Evolutionary conservation across 2,329 filamentous ascomycete species (phyloP), one percentile per base, ranked within the genome.

Genomic region (Leptosphaerulina australis): DNA sequence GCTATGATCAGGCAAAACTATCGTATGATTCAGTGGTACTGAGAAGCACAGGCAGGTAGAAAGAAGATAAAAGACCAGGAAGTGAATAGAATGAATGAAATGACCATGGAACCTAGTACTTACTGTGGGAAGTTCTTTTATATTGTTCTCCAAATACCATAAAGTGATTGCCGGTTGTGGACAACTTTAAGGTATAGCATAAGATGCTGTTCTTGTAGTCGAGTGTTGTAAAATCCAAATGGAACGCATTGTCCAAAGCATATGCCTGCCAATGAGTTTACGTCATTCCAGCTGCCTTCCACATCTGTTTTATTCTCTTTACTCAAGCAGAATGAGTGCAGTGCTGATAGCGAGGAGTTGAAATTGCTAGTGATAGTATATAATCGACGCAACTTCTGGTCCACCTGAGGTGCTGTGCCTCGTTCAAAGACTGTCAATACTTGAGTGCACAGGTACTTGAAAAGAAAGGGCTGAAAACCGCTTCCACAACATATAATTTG

Each of bases 401-500:
- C 25, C 3, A 25, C 21, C 6, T 26, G 4, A 4, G 34, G 17
- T 9, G 12, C n/a, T 14, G 18, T 5, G 5, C n/a, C 24, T 5
- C n/a, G 20, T 14, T 37, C 48, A 17, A 25, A 25, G 12, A 37
- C 37, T 45, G 59, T 60, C 36, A 56, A 65, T 4, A 59, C 59
- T 36, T 62, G 54, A 2, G 64, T 44, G 25, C 64, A 64, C 37
- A 53, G 44, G 11, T 60, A 56, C 39, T 58, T 63, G 9, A 67
- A 36, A 10, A 62, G 5, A 62, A 59, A 35, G 64, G 52, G 33
- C 57, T 60, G 14, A 71, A 59, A 48, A 71, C 67, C 6, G 67
- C 67, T 40, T 72, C 66, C 2, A 66, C 67, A n/a, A 66, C 48
- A 24, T 69, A 64, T 7, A 71, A 31, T 38, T 71, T 61, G 7